Evolutionary conservation across 2,329 filamentous ascomycete genomes (phyloP).

Genomic region (Colletotrichum higginsianum): DNA sequence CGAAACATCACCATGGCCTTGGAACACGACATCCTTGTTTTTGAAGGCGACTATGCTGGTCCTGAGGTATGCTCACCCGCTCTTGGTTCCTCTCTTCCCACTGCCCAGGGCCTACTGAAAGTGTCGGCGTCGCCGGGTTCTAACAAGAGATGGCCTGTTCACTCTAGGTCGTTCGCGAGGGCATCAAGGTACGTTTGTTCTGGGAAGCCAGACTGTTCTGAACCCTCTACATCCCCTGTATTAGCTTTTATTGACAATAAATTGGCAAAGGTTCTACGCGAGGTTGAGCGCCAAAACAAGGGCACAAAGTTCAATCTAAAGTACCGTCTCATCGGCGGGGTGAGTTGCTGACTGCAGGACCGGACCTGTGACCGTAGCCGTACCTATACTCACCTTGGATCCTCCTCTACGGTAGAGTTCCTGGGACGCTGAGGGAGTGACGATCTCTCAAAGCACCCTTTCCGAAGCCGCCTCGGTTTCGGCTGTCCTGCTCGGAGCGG

Average conservation of each 20-base stretch:
- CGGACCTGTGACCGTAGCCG: background rate
- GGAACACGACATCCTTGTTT: slow-evolving; percentile 2
- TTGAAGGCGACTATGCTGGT: slow-evolving; percentile 9
- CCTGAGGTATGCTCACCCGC: background rate
- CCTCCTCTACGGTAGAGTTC: slow-evolving; percentile 74
- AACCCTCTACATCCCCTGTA: background rate
- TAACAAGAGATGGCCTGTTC: background rate
- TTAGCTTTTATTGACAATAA: slow-evolving; percentile 58
- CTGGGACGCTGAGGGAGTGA: slow-evolving; percentile 84
- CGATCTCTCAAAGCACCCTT: slow-evolving; percentile 88
- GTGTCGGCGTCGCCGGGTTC: background rate
- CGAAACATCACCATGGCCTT: too few relatives aligned
- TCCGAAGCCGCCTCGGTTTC: slow-evolving; percentile 82
- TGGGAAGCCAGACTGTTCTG: background rate
- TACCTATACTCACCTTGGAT: background rate
- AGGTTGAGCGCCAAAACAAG: slow-evolving; percentile 80
- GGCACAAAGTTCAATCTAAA: slow-evolving; percentile 89
- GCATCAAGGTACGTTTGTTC: slow-evolving; percentile 76
- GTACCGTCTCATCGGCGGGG: slow-evolving; percentile 91
- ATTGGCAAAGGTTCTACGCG: slow-evolving; percentile 71
- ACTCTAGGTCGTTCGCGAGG: slow-evolving; percentile 81
- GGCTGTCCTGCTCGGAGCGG: slow-evolving; percentile 91
- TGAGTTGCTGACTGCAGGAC: slow-evolving; percentile 65
- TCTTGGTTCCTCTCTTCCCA: background rate
- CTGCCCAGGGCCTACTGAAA: background rate